phyloP scores from a whole-genome alignment of 2,329 filamentous ascomycete species.

The Podosphaera fusca region DNA sequence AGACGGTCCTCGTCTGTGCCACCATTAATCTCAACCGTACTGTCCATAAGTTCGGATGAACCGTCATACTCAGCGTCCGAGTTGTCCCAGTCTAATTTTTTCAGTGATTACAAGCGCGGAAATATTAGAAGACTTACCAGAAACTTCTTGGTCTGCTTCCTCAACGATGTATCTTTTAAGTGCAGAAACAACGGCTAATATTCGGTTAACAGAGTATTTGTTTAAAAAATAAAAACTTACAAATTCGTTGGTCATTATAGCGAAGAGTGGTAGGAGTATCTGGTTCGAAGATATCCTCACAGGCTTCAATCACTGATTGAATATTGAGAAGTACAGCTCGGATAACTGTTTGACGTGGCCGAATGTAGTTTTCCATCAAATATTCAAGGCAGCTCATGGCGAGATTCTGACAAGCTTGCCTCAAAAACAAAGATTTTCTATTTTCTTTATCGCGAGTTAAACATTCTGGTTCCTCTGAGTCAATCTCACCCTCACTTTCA shows the following conservation, averaged over 20 bases:
- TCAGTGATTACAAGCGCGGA: constrained; percentile 2
- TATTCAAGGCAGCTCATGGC: constrained; percentile 14
- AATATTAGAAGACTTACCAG: constrained; percentile 14
- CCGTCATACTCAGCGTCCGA: constrained; percentile 19
- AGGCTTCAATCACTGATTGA: constrained; percentile 9
- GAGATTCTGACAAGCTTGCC: constrained; percentile 8
- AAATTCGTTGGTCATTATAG: background rate
- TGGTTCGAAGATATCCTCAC: constrained; percentile 8
- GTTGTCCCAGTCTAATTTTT: constrained; percentile 14
- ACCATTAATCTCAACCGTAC: constrained; percentile 14
- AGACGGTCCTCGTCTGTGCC: background rate
- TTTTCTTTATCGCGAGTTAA: background rate
- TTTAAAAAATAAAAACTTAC: background rate
- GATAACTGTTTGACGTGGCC: constrained; percentile 11
- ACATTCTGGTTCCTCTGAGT: background rate
- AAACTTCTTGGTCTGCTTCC: constrained; percentile 18
- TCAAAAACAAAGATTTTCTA: constrained; percentile 4
- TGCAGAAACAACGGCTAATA: constrained; percentile 11
- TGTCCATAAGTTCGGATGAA: constrained; percentile 32
- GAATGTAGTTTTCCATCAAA: constrained; percentile 12
- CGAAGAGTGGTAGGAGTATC: background rate
- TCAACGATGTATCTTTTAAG: constrained; percentile 16
- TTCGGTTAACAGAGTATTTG: constrained; percentile 3
- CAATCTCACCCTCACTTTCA: constrained; percentile 3
- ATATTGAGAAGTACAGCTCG: constrained; percentile 11